Evolutionary conservation across 176 grass and related monocot species (phyloP), one percentile per base, ranked within the genome.

Genomic region (Tuctoria greenei): DNA sequence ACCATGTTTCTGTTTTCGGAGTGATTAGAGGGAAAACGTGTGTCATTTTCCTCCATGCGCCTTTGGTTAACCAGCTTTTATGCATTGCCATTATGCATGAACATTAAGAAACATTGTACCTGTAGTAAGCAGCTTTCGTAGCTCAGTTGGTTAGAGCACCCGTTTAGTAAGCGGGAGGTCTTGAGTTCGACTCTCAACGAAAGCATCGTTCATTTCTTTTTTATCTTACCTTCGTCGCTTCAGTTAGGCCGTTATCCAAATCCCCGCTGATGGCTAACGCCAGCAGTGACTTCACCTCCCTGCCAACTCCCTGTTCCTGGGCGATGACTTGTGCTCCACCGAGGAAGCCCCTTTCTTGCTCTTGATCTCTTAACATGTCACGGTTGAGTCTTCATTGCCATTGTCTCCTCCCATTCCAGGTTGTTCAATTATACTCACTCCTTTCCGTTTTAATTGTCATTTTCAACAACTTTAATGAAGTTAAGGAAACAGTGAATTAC

Each of bases 91-190:
- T n/a, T n/a, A n/a, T n/a, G n/a, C n/a, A n/a, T n/a, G n/a, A n/a
- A n/a, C n/a, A n/a, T n/a, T n/a, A n/a, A n/a, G n/a, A n/a, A n/a
- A n/a, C n/a, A n/a, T n/a, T n/a, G n/a, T n/a, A n/a, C n/a, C n/a
- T n/a, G n/a, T n/a, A 15, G 12, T 13, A 47, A 47, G 47, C 4
- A 51, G 90, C 91, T 91, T 80, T 97, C 68, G 75, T 97, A 93
- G 88, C 91, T 97, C 86, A 97, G 94, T 93, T 93, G 94, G 88
- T 92, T 97, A 92, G 91, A 93, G 94, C 86, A 93, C 84, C 91
- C 59, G 84, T 90, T 91, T 93, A 93, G 94, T 91, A 90, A 90
- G 88, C 88, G 79, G 88, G 88, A 90, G 88, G 88, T 90, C 88
- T 90, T 86, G 88, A 90, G 88, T 90, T 86, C 79, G 24, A 90